phyloP scores from a whole-genome alignment of 2,329 filamentous ascomycete genomes.

The Saccharata proteae region DNA sequence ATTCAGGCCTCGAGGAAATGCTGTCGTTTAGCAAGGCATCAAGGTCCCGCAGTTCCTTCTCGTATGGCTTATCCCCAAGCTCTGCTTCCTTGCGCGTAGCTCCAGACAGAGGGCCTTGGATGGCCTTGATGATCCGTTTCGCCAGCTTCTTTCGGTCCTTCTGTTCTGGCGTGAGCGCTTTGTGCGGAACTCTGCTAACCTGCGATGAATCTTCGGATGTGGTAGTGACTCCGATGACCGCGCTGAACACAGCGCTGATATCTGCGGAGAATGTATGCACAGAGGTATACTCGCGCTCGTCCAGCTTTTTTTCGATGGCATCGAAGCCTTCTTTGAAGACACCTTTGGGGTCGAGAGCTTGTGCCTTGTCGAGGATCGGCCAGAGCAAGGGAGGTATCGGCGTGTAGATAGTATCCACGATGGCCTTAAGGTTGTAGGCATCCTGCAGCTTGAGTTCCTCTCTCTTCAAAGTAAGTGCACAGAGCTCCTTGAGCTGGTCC shows the following conservation, averaged over 20 bases:
- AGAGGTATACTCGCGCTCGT: conserved; percentile 46
- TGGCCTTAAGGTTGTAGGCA: conserved; percentile 60
- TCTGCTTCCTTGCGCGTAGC: conserved; percentile 74
- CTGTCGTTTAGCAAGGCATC: conserved; percentile 61
- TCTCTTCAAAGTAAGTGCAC: conserved; percentile 58
- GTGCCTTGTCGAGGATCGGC: conserved; percentile 68
- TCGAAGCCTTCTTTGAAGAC: conserved; percentile 43
- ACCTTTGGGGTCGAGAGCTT: conserved; percentile 40
- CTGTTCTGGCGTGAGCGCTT: conserved; percentile 46
- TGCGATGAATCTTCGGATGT: conserved; percentile 30
- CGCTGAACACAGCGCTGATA: conserved; percentile 43
- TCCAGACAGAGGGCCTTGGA: conserved; percentile 65
- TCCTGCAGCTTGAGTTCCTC: conserved; percentile 69
- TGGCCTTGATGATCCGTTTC: conserved; percentile 74
- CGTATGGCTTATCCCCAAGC: conserved; percentile 56
- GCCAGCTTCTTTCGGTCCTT: conserved; percentile 75
- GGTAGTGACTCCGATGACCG: conserved; percentile 34
- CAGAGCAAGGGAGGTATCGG: conserved; percentile 66
- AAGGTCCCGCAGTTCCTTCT: conserved; percentile 56
- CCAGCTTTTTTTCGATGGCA: conserved; percentile 40
- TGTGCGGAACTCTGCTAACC: conserved; percentile 27
- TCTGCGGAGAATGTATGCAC: conserved; percentile 50
- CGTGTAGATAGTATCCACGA: conserved; percentile 86
- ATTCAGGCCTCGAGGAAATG: conserved; percentile 41
- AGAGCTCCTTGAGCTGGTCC: conserved; percentile 58